Evolutionary conservation across 352 stramenopile species (phyloP), one percentile per base, ranked within the genome.

Genomic region (Phytophthora rubi): DNA sequence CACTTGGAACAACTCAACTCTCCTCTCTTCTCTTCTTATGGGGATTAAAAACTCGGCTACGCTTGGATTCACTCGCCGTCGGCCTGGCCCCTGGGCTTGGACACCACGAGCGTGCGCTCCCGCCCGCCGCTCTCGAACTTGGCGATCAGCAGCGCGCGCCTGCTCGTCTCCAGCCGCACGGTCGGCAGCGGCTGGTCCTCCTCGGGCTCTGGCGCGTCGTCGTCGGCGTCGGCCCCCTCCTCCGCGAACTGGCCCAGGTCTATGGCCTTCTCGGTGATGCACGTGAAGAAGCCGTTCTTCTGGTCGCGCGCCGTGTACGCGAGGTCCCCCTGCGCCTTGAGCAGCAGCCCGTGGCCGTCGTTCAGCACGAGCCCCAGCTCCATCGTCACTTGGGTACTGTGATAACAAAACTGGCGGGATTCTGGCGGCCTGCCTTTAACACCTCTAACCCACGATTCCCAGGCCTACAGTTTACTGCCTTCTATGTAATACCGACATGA

Each of bases 211-310:
- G 56, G 28, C 7, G 61, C 55, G 67, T 79, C 70, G 3, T 73
- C 70, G n/a, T 68, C 70, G 26, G 23, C 23, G 23, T 75, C 63
- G 18, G 77, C 68, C 16, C 64, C 56, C 10, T 71, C 71, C 28
- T 79, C 77, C 10, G 71, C 75, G 51, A 88, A 75, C 39, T 74
- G 68, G 8, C 77, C 74, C 58, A 90, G 47, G 21, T 76, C 78
- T 33, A 88, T 83, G 62, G 86, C 86, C 55, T 85, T 88, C 62
- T 92, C 78, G 2, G 75, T 81, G 66, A 94, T 90, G 47, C 79
- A 83, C 39, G 85, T 81, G 67, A 93, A 94, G 76, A 94, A 94
- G n/a, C 86, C 85, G 57, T 71, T 89, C 61, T 86, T 80, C 49
- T 82, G 70, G 44, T 83, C 65, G n/a, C 53, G 58, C 18, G 78